Evolutionary conservation across 345 rosid species (phyloP).

Genomic region (Bruguiera parviflora): DNA sequence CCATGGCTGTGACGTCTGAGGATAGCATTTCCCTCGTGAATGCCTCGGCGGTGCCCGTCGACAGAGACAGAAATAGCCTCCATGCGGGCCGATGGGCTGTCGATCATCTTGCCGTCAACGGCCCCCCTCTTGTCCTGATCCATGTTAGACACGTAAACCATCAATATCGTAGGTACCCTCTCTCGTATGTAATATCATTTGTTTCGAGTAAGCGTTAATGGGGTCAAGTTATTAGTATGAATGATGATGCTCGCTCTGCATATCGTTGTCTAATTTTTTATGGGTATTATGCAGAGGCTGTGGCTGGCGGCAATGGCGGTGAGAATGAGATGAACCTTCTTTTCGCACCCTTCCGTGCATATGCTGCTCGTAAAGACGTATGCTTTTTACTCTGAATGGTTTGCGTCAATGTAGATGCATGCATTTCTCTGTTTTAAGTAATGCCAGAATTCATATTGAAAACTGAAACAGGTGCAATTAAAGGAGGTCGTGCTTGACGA

Average conservation of each 20-base stretch:
- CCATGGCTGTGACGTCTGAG: constrained; percentile 17
- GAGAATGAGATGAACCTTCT: constrained; percentile 43
- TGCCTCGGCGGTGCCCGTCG: constrained; percentile 70
- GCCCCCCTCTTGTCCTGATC: constrained; percentile 41
- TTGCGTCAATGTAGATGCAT: no score
- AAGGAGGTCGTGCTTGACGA: constrained; percentile 65
- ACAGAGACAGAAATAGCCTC: constrained; percentile 75
- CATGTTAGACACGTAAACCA: constrained; percentile 54
- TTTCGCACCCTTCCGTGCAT: constrained; percentile 67
- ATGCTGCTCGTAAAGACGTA: constrained; percentile 88
- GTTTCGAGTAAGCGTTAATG: no score
- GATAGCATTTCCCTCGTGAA: constrained; percentile 30
- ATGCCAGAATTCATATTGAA: not conserved
- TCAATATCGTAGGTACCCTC: constrained; percentile 63
- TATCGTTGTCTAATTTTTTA: no score
- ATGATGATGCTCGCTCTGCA: no score
- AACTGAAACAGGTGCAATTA: constrained; percentile 42
- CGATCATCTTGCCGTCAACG: constrained; percentile 50
- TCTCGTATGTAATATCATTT: constrained; percentile 4
- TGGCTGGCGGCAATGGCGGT: constrained; percentile 11
- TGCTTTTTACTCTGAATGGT: not conserved
- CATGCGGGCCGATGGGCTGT: constrained; percentile 88
- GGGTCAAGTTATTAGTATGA: no score
- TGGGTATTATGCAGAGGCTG: constrained; percentile 16
- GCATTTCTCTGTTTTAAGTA: not conserved